Evolutionary conservation across 805 yeast species (phyloP).

Genomic region (Nakazawaea peltata): DNA sequence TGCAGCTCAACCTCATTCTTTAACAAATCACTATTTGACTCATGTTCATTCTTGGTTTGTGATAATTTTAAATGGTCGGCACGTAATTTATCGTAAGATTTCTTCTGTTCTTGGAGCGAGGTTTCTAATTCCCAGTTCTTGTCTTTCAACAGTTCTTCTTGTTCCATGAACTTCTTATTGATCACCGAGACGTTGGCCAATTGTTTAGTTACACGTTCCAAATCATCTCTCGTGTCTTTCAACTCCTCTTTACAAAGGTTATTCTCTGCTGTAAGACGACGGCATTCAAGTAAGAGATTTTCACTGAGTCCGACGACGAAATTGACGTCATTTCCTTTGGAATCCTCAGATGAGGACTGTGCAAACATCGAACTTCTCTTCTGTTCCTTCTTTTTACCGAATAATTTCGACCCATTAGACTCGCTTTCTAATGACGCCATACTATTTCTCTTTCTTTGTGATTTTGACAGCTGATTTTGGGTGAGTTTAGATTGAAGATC

Average conservation of each 20-base stretch:
- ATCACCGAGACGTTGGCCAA: slow-evolving; percentile 25
- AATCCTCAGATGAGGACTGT: slow-evolving; percentile 2
- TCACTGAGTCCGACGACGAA: slow-evolving; percentile 72
- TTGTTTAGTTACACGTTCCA: slow-evolving; percentile 27
- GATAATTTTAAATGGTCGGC: slow-evolving; percentile 31
- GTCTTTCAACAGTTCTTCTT: slow-evolving; percentile 47
- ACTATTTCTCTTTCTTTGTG: too few relatives aligned
- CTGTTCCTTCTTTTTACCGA: background rate
- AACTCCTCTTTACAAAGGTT: slow-evolving; percentile 35
- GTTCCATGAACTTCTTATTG: slow-evolving; percentile 24
- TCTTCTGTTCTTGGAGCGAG: slow-evolving; percentile 30
- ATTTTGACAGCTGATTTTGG: slow-evolving; percentile 16
- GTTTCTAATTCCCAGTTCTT: slow-evolving; percentile 60
- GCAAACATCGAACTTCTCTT: slow-evolving; percentile 6
- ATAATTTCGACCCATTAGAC: too few relatives aligned
- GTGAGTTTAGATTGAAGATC: slow-evolving; percentile 33
- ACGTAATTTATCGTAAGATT: slow-evolving; percentile 30
- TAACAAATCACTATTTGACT: slow-evolving; percentile 22
- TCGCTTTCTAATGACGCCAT: too few relatives aligned
- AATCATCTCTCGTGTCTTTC: slow-evolving; percentile 33
- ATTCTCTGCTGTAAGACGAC: slow-evolving; percentile 61
- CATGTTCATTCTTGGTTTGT: slow-evolving; percentile 24
- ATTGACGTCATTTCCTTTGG: slow-evolving; percentile 51
- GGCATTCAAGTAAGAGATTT: slow-evolving; percentile 60
- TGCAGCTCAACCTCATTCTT: slow-evolving; percentile 42